Evolutionary conservation across 2,329 filamentous ascomycete species (phyloP).

Genomic region (Claviceps pusilla): DNA sequence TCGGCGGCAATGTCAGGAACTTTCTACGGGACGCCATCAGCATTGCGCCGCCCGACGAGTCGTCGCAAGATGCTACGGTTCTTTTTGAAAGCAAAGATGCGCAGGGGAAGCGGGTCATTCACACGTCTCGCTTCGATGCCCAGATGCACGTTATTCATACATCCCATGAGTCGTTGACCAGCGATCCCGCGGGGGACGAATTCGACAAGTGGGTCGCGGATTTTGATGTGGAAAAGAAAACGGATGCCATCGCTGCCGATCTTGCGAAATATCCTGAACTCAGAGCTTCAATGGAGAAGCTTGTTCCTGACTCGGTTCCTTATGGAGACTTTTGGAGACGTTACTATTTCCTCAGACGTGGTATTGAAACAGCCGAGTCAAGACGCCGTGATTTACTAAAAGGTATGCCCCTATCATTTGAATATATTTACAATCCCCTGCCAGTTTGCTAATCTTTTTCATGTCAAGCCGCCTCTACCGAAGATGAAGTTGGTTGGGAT

Average conservation of each 20-base stretch:
- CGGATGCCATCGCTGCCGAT: constrained; percentile 66
- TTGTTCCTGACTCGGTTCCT: constrained; percentile 84
- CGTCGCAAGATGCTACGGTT: constrained; percentile 43
- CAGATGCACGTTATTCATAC: constrained; percentile 93
- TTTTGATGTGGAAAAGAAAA: constrained; percentile 75
- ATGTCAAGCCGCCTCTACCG: constrained; percentile 46
- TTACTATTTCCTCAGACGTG: constrained; percentile 88
- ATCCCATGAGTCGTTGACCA: constrained; percentile 62
- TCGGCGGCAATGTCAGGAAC: constrained; percentile 76
- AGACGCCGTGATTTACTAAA: constrained; percentile 79
- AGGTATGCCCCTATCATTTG: constrained; percentile 35
- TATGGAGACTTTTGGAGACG: constrained; percentile 85
- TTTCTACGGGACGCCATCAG: constrained; percentile 84
- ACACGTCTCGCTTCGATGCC: constrained; percentile 85
- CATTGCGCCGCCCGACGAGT: constrained; percentile 53
- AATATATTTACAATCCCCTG: not conserved
- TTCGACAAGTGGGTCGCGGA: constrained; percentile 57
- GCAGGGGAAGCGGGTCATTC: constrained; percentile 80
- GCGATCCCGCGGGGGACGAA: constrained; percentile 62
- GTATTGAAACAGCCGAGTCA: constrained; percentile 85
- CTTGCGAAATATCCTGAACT: constrained; percentile 78
- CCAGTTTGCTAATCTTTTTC: constrained; percentile 6
- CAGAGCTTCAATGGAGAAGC: constrained; percentile 77
- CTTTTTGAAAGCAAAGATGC: constrained; percentile 91
- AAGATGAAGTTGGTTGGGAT: constrained; percentile 57